Conservation (phyloP, 208 protist species). For the Crithidia thermophila region DNA sequence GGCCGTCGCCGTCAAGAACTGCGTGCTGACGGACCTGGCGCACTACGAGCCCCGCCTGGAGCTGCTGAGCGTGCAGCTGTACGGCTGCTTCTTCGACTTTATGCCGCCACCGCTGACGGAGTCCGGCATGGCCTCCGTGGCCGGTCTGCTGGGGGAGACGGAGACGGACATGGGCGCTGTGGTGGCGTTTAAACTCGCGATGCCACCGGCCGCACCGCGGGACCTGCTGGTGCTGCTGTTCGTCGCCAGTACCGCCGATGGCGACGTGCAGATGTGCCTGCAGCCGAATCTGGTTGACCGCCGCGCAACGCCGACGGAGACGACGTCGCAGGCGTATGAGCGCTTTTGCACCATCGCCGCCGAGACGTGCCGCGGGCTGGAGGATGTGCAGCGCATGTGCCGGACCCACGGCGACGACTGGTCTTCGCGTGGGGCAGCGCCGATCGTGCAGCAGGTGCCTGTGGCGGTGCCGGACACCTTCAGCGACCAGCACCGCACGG, state of each 20-base stretch:
- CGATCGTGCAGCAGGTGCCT: conserved; percentile 15
- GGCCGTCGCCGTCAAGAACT: conserved; percentile 51
- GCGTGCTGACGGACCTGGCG: conserved; percentile 32
- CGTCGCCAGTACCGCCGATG: conserved; percentile 36
- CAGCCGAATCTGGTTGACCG: conserved; percentile 43
- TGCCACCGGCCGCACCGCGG: conserved; percentile 17
- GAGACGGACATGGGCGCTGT: conserved; percentile 39
- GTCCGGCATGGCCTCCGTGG: conserved; percentile 49
- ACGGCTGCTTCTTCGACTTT: conserved; percentile 62
- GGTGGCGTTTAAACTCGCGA: conserved; percentile 30
- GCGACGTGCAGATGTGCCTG: conserved; percentile 33
- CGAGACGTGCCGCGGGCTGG: conserved; percentile 27
- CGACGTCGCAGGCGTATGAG: conserved; percentile 28
- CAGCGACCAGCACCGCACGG: conserved; percentile 40
- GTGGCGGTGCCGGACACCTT: conserved; percentile 34
- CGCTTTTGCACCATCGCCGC: conserved; percentile 42
- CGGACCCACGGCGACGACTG: conserved; percentile 8
- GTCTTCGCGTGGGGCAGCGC: neutral
- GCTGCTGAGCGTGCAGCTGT: conserved; percentile 33
- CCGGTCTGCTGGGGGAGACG: conserved; percentile 41
- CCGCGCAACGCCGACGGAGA: conserved; percentile 18
- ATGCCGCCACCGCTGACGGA: conserved; percentile 33
- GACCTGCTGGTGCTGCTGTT: conserved; percentile 51
- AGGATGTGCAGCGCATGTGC: conserved; percentile 38
- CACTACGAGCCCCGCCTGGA: conserved; percentile 33